These are phyloP conservation scores for Scleromitrula shiraiana DNA, from an alignment of 2,329 filamentous ascomycete species.

Conservation along the genomic window DNA sequence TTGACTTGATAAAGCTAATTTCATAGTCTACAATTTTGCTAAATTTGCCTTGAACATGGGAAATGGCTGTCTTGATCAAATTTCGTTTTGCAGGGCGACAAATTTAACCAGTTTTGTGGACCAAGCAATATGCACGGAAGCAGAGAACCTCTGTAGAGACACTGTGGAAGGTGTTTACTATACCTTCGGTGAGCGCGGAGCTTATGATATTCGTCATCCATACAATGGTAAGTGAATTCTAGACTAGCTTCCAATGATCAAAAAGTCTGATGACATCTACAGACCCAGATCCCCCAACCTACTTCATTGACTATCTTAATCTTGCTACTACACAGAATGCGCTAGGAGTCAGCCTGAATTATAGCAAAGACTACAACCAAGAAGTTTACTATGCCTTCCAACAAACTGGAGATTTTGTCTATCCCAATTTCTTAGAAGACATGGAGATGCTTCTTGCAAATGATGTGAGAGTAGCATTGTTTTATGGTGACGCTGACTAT, in stretches of 20 bases:
- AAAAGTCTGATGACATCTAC: too few relatives aligned
- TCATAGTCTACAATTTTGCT: conserved; percentile 45
- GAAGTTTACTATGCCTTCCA: conserved; percentile 39
- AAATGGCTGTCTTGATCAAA: conserved; percentile 33
- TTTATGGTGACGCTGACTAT: conserved; percentile 45
- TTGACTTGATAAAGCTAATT: not conserved
- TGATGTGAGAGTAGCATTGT: conserved; percentile 43
- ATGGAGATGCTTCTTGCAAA: conserved; percentile 38
- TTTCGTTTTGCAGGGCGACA: conserved; percentile 38
- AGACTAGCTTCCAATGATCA: not conserved
- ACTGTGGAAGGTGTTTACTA: conserved; percentile 40
- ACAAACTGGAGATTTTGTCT: conserved; percentile 50
- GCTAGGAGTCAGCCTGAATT: conserved; percentile 12
- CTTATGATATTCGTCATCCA: conserved; percentile 45
- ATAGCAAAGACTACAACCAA: conserved; percentile 20
- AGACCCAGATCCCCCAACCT: conserved; percentile 36
- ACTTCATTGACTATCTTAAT: conserved; percentile 35
- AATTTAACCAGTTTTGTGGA: conserved; percentile 35
- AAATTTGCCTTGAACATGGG: conserved; percentile 40
- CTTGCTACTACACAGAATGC: conserved; percentile 6
- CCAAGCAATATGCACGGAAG: conserved; percentile 40
- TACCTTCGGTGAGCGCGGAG: conserved; percentile 34
- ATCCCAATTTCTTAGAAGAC: conserved; percentile 46
- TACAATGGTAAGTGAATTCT: conserved; percentile 10
- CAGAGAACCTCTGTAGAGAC: conserved; percentile 46